Conservation (phyloP, 2,329 filamentous ascomycete species). For the Sporothrix pallida region DNA sequence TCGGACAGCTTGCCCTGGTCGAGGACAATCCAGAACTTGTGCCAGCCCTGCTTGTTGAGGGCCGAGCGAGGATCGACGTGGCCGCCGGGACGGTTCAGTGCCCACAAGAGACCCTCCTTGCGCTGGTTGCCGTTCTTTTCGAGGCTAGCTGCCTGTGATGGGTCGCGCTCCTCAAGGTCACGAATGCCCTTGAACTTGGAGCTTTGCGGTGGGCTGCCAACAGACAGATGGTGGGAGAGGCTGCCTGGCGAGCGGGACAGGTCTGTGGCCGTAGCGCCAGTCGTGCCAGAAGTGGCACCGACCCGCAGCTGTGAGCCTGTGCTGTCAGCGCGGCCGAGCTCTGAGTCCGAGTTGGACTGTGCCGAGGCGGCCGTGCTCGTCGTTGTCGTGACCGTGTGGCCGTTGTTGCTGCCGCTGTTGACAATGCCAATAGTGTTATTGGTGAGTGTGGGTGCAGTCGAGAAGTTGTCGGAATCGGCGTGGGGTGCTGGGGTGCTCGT, state of each 20-base stretch:
- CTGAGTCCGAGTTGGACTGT: conserved; percentile 65
- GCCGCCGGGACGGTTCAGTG: conserved; percentile 86
- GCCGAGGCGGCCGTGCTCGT: not conserved
- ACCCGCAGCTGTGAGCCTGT: conserved; percentile 70
- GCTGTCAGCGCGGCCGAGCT: conserved; percentile 75
- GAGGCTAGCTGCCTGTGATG: conserved; percentile 56
- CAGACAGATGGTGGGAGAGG: conserved; percentile 53
- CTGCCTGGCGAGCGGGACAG: conserved; percentile 64
- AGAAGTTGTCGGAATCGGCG: conserved; percentile 55
- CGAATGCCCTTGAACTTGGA: conserved; percentile 87
- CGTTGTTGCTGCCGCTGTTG: conserved; percentile 17
- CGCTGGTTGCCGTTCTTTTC: conserved; percentile 71
- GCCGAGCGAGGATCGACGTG: conserved; percentile 89
- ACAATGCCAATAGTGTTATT: not conserved
- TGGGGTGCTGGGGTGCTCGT: not conserved
- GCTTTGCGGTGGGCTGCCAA: conserved; percentile 58
- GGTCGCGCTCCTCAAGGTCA: conserved; percentile 84
- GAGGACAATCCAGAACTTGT: conserved; percentile 99
- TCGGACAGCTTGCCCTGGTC: conserved; percentile 96
- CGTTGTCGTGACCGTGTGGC: conserved; percentile 42
- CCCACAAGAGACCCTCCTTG: conserved; percentile 95
- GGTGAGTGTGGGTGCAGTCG: not conserved
- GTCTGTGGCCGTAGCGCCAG: conserved; percentile 47
- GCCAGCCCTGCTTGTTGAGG: conserved; percentile 96
- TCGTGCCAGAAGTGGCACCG: conserved; percentile 54